Evolutionary conservation across 805 yeast species (phyloP).

Genomic region (Pichia paraexigua): DNA sequence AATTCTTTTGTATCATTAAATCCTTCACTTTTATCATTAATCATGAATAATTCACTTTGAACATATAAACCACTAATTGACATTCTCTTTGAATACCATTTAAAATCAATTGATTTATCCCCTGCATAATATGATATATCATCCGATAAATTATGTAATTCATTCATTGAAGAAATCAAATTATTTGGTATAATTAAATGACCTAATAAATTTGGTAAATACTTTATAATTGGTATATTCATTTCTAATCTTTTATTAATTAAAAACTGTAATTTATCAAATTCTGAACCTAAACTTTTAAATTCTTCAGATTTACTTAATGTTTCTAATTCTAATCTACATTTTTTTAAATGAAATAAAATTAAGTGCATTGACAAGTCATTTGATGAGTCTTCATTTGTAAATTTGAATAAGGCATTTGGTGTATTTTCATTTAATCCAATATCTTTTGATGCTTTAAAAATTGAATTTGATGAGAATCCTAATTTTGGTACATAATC

Average conservation of each 20-base stretch:
- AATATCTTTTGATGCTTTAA: conserved; percentile 37
- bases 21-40: conserved; percentile 56
- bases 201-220: conserved; percentile 46
- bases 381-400: conserved; percentile 11
- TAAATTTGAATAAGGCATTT: conserved; percentile 33
- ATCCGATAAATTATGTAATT: conserved; percentile 69
- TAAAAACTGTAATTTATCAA: conserved; percentile 23
- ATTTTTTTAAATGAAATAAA: conserved; percentile 38
- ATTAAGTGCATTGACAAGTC: conserved; percentile 35
- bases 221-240: conserved; percentile 40
- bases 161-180: conserved; percentile 47
- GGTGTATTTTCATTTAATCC: conserved; percentile 34
- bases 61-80: conserved; percentile 64
- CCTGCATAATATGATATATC: conserved; percentile 77
- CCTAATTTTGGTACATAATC: conserved; percentile 38
- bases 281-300: conserved; percentile 13
- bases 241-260: conserved; percentile 40
- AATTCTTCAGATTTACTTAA: conserved; percentile 19
- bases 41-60: conserved; percentile 70
- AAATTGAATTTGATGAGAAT: conserved; percentile 33
- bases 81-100: conserved; percentile 88
- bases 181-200: conserved; percentile 61
- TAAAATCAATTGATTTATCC: conserved; percentile 70
- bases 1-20: conserved; percentile 54
- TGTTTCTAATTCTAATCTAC: conserved; percentile 32